Evolutionary conservation across 129 eudicot genomes (phyloP), one percentile per base, ranked within the genome.

Genomic region (Flaveria brownii): DNA sequence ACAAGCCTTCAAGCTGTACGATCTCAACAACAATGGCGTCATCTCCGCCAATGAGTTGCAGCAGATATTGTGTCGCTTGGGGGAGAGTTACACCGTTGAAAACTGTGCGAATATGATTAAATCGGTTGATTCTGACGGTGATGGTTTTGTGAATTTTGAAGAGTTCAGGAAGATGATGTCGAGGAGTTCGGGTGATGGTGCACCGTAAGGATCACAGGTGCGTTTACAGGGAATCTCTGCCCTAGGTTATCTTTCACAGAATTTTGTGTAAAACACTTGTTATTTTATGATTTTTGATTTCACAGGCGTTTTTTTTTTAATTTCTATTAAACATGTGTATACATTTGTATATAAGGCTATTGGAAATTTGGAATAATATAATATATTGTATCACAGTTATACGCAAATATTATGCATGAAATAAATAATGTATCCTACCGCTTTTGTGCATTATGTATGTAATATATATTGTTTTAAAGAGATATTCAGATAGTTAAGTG

Each of bases 91-190:
- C 78, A 74, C 97, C 25, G 75, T 78, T 8, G 62, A 83, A 67
- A 90, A 81, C 16, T 90, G 97, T 39, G 72, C 47, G 22, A 77
- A 70, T 13, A 94, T 94, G 98, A 94, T 94, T 67, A 59, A 61
- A 20, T 61, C 90, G 46, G 96, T 89, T 7, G 98, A 94, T 81
- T 71, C 93, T 0, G 90, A 94, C 43, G 91, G 93, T 0, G 98
- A 94, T 69, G 97, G 98, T 0, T 85, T 30, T 60, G 98, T 94
- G 1, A 73, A 82, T 84, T 94, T 94, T 62, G 96, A 83, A 9
- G 98, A 94, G 76, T 94, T 94, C 15, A 89, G 82, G 80, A 82
- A 82, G 75, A 94, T 94, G 98, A 94, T 94, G 97, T 85, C 84
- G 23, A 86, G 45, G 26, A 75, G 67, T 26, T 22, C 33, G 20